A percentile compares a stretch with the other conserved stretches of the same genome.
Conservation (phyloP, 2,329 filamentous ascomycete species). For the Fusarium buxicola region DNA sequence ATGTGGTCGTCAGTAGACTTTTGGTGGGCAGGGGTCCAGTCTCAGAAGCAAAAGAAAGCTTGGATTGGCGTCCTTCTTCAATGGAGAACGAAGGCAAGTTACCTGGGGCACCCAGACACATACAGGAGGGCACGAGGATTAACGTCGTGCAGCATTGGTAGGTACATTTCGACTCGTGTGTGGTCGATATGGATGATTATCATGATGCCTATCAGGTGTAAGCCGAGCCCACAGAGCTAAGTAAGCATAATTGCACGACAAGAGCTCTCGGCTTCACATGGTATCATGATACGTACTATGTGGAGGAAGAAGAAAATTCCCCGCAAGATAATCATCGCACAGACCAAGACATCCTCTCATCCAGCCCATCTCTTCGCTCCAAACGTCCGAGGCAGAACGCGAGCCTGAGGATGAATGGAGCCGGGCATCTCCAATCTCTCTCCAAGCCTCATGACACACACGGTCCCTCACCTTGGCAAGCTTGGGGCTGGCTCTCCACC, state of each 20-base stretch:
- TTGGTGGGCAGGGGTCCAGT: constrained; percentile 39
- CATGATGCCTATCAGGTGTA: constrained; percentile 21
- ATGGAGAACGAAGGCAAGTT: constrained; percentile 25
- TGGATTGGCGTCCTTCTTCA: constrained; percentile 33
- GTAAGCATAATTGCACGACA: constrained; percentile 13
- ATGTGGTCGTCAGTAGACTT: constrained; percentile 50
- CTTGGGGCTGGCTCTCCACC: constrained; percentile 26
- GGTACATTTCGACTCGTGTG: constrained; percentile 13
- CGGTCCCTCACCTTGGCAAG: constrained; percentile 22
- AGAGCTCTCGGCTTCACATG: background rate
- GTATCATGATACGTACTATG: constrained; percentile 4
- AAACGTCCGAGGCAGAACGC: constrained; percentile 11
- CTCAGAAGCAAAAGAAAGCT: constrained; percentile 38
- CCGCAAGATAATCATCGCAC: constrained; percentile 21
- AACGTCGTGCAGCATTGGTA: constrained; percentile 22
- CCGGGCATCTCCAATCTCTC: constrained; percentile 31
- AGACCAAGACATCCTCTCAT: constrained; percentile 23
- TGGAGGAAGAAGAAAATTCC: background rate
- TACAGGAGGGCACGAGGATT: constrained; percentile 27
- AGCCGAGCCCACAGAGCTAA: constrained; percentile 12
- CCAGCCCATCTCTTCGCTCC: constrained; percentile 1
- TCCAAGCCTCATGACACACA: constrained; percentile 27
- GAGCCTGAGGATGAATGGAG: constrained; percentile 19
- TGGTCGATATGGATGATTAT: constrained; percentile 8
- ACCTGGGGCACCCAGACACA: constrained; percentile 4